Conservation (phyloP, 345 rosid genomes). For the Acer campestre region DNA sequence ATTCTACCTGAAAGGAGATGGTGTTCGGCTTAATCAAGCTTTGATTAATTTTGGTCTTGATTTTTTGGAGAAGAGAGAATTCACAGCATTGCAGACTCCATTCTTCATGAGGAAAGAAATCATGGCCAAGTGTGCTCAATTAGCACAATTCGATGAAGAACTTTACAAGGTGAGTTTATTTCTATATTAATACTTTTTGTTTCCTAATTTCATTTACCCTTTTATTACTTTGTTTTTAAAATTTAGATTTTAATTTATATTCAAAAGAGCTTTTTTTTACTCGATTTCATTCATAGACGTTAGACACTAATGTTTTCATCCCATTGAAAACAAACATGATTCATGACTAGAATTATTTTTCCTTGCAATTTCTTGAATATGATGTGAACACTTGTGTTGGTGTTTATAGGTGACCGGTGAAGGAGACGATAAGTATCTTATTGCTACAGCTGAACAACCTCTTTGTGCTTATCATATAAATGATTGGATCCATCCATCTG, state of each 20-base stretch:
- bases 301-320: not conserved
- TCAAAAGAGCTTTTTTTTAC: not conserved
- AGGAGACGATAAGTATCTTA: conserved; percentile 91
- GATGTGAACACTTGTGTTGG: not conserved
- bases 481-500: conserved; percentile 90
- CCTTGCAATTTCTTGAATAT: not conserved
- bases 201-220: not conserved
- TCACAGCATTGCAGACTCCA: conserved; percentile 80
- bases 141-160: conserved; percentile 92
- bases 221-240: not conserved
- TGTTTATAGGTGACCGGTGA: conserved; percentile 85
- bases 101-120: conserved; percentile 91
- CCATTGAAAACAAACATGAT: not conserved
- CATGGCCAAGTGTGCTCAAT: conserved; percentile 93
- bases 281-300: not conserved
- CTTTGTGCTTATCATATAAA: conserved; percentile 89
- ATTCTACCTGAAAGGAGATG: conserved; percentile 82
- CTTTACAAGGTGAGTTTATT: conserved; percentile 72
- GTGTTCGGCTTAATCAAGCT: conserved; percentile 88
- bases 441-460: conserved; percentile 97
- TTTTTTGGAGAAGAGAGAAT: conserved; percentile 69
- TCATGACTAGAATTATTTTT: not conserved
- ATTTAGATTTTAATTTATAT: not conserved
- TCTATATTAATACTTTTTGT: not conserved
- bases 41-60: conserved; percentile 80